Percentiles rank a stretch among this genome's conserved stretches.
These are phyloP conservation scores for Hemisphaericaspora xylofermentans DNA, from an alignment of 1,139 yeast species.

Conservation along the genomic window DNA sequence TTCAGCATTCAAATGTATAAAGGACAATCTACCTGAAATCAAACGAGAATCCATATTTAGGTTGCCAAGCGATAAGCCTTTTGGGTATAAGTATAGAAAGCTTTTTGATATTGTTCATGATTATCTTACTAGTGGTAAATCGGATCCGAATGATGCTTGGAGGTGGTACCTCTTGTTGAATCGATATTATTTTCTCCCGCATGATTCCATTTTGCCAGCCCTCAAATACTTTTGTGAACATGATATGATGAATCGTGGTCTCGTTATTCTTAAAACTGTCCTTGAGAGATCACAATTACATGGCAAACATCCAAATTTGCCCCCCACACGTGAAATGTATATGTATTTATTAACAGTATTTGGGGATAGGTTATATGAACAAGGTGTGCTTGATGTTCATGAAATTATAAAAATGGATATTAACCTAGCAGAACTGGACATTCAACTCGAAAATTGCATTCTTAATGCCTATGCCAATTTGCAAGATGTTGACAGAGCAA, in stretches of 20 bases:
- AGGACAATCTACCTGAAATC: slow-evolving; percentile 56
- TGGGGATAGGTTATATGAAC: slow-evolving; percentile 60
- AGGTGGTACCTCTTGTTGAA: slow-evolving; percentile 59
- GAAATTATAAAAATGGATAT: slow-evolving; percentile 67
- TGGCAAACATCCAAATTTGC: slow-evolving; percentile 40
- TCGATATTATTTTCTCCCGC: slow-evolving; percentile 59
- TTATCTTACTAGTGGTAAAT: slow-evolving; percentile 45
- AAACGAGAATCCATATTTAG: slow-evolving; percentile 31
- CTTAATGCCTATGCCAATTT: slow-evolving; percentile 67
- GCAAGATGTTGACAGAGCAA: slow-evolving; percentile 58
- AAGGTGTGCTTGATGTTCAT: slow-evolving; percentile 69
- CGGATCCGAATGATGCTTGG: slow-evolving; percentile 59
- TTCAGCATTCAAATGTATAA: slow-evolving; percentile 58
- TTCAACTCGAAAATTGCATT: slow-evolving; percentile 58
- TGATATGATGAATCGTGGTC: slow-evolving; percentile 62
- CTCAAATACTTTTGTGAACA: slow-evolving; percentile 59
- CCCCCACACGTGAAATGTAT: slow-evolving; percentile 73
- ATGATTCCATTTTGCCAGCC: slow-evolving; percentile 58
- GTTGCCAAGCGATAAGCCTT: slow-evolving; percentile 28
- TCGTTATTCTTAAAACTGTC: slow-evolving; percentile 66
- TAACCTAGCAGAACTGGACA: slow-evolving; percentile 53
- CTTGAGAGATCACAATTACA: slow-evolving; percentile 61
- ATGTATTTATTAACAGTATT: slow-evolving; percentile 59
- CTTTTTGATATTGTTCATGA: slow-evolving; percentile 44
- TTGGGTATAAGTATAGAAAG: slow-evolving; percentile 27